Evolutionary conservation across 441 rosid species (phyloP), one percentile per base, ranked within the genome.

Genomic region (Bocquillonia castaneifolia): DNA sequence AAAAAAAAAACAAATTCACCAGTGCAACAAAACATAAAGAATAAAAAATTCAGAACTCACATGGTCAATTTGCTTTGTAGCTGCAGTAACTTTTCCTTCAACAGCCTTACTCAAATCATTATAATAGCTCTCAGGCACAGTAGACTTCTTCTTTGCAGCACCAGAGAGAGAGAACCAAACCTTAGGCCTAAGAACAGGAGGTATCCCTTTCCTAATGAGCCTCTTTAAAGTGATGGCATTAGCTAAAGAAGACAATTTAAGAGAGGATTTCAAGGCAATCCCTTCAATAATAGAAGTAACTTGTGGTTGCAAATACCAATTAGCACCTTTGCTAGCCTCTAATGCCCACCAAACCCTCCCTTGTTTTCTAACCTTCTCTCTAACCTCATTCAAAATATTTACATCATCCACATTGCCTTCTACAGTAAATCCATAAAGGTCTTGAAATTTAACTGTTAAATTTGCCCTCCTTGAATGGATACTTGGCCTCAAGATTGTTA

Each of bases 361-460:
- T 76, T 94, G 99, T 63, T 86, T 83, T 79, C 96, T 86, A 47
- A 94, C 97, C 82, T 86, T 94, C 86, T 94, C 97, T 44, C 99
- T 85, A 0, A 94, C 96, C 84, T 94, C 99, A 59, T 94, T 94
- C 80, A 94, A 73, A 7, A 94, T 75, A 59, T 94, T 94, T 0
- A 91, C 99, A 75, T 94, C 97, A 79, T 94, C 99, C 69, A 94
- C 99, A 80, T 94, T 94, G 72, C 99, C 96, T 76, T 94, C 97
- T 3, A 91, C 99, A 8, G 89, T 87, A 81, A 94, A 94, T 0
- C 94, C 92, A 71, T 94, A 94, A 9, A 91, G 79, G 83, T 94
- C 99, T 57, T 94, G 97, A 71, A 94, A 94, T 75, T 94, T 94
- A 6, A 94, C 99, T 3, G 81, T 72, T 61, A 94, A 63, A 77